Evolutionary conservation across 352 stramenopile genomes (phyloP).

Genomic region (Globisporangium cystogenes): DNA sequence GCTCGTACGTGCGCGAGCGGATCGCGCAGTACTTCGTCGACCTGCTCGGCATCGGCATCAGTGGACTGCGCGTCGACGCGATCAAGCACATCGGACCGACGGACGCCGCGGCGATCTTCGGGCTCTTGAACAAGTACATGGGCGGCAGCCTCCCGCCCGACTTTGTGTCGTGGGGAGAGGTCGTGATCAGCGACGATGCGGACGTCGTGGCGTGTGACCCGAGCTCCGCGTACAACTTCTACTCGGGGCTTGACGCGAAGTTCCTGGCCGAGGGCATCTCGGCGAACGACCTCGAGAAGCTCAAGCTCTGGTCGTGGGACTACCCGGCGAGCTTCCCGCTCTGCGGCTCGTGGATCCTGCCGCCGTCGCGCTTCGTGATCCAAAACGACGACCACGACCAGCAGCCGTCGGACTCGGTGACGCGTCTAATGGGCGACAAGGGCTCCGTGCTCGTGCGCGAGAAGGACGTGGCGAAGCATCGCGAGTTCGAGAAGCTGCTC

Average conservation of each 20-base stretch:
- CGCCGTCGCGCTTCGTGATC: conserved; percentile 52
- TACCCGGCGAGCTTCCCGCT: conserved; percentile 52
- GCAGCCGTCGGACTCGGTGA: conserved; percentile 36
- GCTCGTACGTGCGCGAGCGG: conserved; percentile 42
- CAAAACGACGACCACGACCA: conserved; percentile 80
- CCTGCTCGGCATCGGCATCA: conserved; percentile 60
- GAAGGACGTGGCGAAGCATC: conserved; percentile 39
- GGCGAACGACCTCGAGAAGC: conserved; percentile 45
- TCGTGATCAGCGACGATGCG: conserved; percentile 29
- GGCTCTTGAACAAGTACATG: conserved; percentile 47
- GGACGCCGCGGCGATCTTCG: conserved; percentile 47
- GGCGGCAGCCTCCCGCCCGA: conserved; percentile 49
- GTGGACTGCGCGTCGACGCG: conserved; percentile 58
- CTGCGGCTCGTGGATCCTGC: conserved; percentile 63
- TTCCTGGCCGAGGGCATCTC: conserved; percentile 42
- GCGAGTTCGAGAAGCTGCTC: conserved; percentile 46
- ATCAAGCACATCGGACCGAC: conserved; percentile 56
- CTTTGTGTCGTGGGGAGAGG: conserved; percentile 59
- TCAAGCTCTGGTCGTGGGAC: conserved; percentile 76
- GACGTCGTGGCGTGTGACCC: conserved; percentile 43
- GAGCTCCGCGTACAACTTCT: conserved; percentile 58
- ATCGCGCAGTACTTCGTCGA: conserved; percentile 76
- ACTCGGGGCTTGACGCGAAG: conserved; percentile 38
- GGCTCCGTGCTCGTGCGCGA: conserved; percentile 53
- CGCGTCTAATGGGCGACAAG: conserved; percentile 46